Percentiles rank a stretch among this genome's conserved stretches.
Evolutionary conservation across 352 stramenopile genomes (phyloP).

Genomic region (Paralagenidium karlingii): DNA sequence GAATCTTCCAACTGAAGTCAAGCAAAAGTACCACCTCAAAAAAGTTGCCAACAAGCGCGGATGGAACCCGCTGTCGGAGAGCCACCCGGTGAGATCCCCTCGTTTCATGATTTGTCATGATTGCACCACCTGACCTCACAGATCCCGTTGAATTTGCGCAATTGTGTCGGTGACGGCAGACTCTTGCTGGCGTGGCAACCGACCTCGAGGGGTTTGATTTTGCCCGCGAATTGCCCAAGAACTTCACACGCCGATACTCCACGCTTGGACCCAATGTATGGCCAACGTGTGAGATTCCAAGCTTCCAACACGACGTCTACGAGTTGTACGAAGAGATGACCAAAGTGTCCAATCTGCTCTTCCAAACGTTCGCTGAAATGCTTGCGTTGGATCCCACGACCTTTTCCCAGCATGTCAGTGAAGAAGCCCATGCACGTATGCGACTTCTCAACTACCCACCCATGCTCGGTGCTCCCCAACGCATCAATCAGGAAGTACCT

Average conservation of each 20-base stretch:
- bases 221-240: conserved; percentile 33
- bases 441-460: conserved; percentile 62
- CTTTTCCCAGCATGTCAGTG: conserved; percentile 59
- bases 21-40: conserved; percentile 70
- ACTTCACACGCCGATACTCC: conserved; percentile 40
- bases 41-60: conserved; percentile 53
- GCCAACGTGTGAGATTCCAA: conserved; percentile 38
- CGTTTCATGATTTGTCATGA: too few relatives aligned
- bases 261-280: conserved; percentile 71
- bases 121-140: too few relatives aligned
- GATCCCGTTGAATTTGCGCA: too few relatives aligned
- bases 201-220: conserved; percentile 69
- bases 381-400: conserved; percentile 36
- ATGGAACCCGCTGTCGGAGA: conserved; percentile 77
- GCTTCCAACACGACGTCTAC: conserved; percentile 58
- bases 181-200: conserved; percentile 60
- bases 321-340: conserved; percentile 62
- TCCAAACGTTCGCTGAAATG: conserved; percentile 73
- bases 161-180: too few relatives aligned
- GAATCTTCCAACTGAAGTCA: conserved; percentile 36
- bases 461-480: too few relatives aligned
- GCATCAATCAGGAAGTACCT: too few relatives aligned
- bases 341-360: conserved; percentile 44
- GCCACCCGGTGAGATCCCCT: too few relatives aligned
- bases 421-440: conserved; percentile 69